Evolutionary conservation across 2,329 filamentous ascomycete genomes (phyloP).

Genomic region (Trichoderma harzianum): DNA sequence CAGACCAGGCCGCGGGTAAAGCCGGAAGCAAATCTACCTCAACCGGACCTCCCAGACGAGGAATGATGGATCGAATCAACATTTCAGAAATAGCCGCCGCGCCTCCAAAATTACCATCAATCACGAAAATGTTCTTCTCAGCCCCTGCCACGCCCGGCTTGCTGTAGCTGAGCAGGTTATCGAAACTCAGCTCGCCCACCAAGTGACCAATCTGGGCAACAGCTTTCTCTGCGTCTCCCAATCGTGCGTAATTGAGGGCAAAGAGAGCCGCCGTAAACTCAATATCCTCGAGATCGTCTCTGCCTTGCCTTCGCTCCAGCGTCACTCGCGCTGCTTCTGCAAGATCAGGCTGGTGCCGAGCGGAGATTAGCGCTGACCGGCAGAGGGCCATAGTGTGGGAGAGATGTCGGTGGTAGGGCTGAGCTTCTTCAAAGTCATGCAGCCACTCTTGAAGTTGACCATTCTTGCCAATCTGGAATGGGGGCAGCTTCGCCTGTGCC

Average conservation of each 20-base stretch:
- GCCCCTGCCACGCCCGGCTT: constrained; percentile 14
- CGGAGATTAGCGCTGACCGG: constrained; percentile 14
- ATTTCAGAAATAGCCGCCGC: constrained; percentile 17
- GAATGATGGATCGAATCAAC: constrained; percentile 15
- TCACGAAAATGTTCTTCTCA: constrained; percentile 14
- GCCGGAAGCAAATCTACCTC: constrained; percentile 16
- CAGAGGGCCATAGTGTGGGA: constrained; percentile 17
- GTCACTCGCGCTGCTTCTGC: constrained; percentile 10
- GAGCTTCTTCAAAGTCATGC: constrained; percentile 16
- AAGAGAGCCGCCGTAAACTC: constrained; percentile 18
- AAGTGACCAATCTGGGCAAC: constrained; percentile 14
- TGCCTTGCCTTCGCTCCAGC: constrained; percentile 12
- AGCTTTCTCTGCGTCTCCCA: constrained; percentile 16
- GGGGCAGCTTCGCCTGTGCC: constrained; percentile 5
- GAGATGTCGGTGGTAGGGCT: constrained; percentile 17
- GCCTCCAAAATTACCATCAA: constrained; percentile 16
- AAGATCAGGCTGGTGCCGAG: constrained; percentile 2
- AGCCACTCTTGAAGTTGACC: constrained; percentile 18
- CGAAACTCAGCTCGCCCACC: constrained; percentile 15
- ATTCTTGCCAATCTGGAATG: constrained; percentile 17
- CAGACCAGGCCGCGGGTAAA: constrained; percentile 9
- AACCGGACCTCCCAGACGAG: not conserved
- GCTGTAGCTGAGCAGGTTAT: constrained; percentile 18
- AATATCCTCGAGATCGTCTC: constrained; percentile 16
- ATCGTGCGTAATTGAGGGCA: constrained; percentile 10